A percentile compares a stretch with the other conserved stretches of the same genome.
phyloP scores from a whole-genome alignment of 2,329 filamentous ascomycete genomes.

The Xylariaceae sp. region DNA sequence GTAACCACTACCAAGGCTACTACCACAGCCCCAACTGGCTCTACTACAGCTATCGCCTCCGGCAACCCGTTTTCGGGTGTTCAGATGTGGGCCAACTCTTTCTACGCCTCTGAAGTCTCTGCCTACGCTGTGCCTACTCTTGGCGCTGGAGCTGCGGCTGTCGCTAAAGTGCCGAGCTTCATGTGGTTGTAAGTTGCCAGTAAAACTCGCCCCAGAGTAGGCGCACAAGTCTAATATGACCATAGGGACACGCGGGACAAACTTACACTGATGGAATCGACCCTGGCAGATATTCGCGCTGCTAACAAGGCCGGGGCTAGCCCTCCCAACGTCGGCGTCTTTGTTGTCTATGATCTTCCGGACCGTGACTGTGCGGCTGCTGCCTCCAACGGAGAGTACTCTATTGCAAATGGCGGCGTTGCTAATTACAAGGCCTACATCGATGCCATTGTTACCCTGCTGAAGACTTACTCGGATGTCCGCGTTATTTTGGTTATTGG shows the following conservation, averaged over 20 bases:
- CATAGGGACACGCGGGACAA: constrained; percentile 56
- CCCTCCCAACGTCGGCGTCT: constrained; percentile 54
- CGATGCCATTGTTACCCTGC: constrained; percentile 50
- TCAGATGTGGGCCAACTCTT: constrained; percentile 58
- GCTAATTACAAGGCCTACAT: constrained; percentile 63
- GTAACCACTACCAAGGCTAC: constrained; percentile 22
- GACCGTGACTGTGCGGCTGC: constrained; percentile 64
- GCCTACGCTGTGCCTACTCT: constrained; percentile 66
- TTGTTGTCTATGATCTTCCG: constrained; percentile 64
- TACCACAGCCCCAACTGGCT: constrained; percentile 36
- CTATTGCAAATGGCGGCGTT: constrained; percentile 56
- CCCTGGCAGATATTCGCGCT: constrained; percentile 51
- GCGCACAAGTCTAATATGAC: constrained; percentile 3
- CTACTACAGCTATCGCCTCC: constrained; percentile 48
- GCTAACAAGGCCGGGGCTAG: constrained; percentile 47
- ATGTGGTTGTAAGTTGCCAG: constrained; percentile 53
- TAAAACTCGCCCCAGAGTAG: not conserved
- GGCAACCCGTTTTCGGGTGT: constrained; percentile 63
- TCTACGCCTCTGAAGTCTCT: constrained; percentile 61
- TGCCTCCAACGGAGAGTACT: constrained; percentile 62
- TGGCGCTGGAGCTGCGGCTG: constrained; percentile 57
- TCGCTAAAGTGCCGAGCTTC: constrained; percentile 59
- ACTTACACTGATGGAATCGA: constrained; percentile 52
- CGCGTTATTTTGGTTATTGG: constrained; percentile 53
- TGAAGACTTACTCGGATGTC: constrained; percentile 52